Base-by-base conservation (phyloP, 208 protist species). In the Novymonas esmeraldas region DNA sequence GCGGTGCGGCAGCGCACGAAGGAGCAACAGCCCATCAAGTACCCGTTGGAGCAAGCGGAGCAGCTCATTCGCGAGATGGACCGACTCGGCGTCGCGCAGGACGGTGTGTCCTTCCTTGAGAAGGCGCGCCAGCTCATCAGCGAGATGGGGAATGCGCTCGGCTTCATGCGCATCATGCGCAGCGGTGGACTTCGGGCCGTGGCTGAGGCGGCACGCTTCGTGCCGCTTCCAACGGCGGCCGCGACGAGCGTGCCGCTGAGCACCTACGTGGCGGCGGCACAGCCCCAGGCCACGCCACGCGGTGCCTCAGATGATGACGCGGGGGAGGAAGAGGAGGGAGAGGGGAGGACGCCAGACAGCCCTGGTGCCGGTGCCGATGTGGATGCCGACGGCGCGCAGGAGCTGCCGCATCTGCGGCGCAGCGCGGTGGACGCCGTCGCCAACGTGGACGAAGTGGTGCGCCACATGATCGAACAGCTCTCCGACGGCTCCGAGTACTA, bases 81-180 rank as follows among this genome's bases (percentile, higher is more conserved):
- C 44, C 92, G 94, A 51, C 80, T 99, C 4, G 96, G 96, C 11
- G 34, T 93, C 10, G 80, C 84, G 0, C 64, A 91, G 13, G 82
- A 93, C 67, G 86, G 84, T n/a, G 54, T 87, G 34, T 89, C 84
- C 16, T 99, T 97, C 70, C 64, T 99, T 6, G 93, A 97, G 65
- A 95, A 98, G 67, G 98, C 98, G 41, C 82, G 97, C 36, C 73
- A 91, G 13, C 83, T 99, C 10, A 92, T 99, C 50, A 98, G 96
- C n/a, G 92, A 99, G 62, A 98, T 99, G 73, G 98, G 97, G 48
- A 99, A 99, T 77, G 96, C 96, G 11, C 87, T 99, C 59, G 98
- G 97, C n/a, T 99, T 98, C 72, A 95, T 99, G 74, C 86, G 98
- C 18, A 92, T 99, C 74, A 89, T 99, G 61, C 84, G 92, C 18